Evolutionary conservation across 208 protist genomes (phyloP).

Genomic region (Balamuthia mandrillaris): DNA sequence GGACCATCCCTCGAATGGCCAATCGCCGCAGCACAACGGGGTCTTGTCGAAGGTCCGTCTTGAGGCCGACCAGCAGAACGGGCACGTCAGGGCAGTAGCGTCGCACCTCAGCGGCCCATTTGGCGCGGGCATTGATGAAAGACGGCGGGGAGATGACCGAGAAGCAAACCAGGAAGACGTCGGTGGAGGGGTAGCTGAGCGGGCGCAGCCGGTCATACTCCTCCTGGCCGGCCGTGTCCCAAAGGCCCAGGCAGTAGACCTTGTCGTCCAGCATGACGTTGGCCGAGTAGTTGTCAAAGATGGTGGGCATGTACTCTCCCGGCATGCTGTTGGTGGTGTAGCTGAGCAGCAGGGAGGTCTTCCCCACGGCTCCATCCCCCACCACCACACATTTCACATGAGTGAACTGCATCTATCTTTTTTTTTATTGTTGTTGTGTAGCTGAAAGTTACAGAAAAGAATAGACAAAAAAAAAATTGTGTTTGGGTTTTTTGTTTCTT

Average conservation of each 20-base stretch:
- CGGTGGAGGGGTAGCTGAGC: conserved; percentile 79
- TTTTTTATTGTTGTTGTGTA: too few species aligned
- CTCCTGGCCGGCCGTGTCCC: conserved; percentile 82
- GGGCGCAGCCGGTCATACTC: conserved; percentile 86
- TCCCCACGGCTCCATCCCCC: conserved; percentile 78
- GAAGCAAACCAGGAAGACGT: conserved; percentile 80
- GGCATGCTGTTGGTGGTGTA: conserved; percentile 78
- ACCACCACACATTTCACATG: conserved; percentile 75
- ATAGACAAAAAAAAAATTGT: too few species aligned
- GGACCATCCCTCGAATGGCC: too few species aligned
- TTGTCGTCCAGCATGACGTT: conserved; percentile 70
- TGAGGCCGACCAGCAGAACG: conserved; percentile 89
- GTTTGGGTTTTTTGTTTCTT: too few species aligned
- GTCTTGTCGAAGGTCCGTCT: conserved; percentile 79
- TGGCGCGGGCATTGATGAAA: conserved; percentile 75
- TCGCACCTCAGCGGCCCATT: conserved; percentile 78
- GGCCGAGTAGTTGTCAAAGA: conserved; percentile 82
- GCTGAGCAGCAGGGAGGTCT: conserved; percentile 78
- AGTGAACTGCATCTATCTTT: too few species aligned
- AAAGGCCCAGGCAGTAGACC: conserved; percentile 68
- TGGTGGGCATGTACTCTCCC: conserved; percentile 29
- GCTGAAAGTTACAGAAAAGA: too few species aligned
- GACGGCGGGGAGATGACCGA: conserved; percentile 66
- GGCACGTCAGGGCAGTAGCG: conserved; percentile 76
- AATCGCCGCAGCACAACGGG: too few species aligned